phyloP scores from a whole-genome alignment of 208 protist genomes.

The Leishmania amazonensis region DNA sequence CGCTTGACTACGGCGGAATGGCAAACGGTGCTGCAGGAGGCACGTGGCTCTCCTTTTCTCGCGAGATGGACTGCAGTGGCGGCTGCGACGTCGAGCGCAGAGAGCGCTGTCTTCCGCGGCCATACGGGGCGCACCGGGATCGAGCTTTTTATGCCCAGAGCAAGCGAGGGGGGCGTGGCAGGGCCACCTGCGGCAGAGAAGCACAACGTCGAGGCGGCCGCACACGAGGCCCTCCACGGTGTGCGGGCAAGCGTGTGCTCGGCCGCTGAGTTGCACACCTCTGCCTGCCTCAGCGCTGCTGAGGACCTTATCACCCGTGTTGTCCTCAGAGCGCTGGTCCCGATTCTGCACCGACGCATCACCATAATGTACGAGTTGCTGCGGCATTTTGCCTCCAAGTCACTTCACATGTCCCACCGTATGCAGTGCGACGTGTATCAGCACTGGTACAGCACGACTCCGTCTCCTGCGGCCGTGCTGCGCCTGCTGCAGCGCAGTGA shows the following conservation, averaged over 20 bases:
- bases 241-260: conserved; percentile 6
- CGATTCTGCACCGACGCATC: conserved; percentile 61
- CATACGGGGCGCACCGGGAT: not conserved
- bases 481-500: conserved; percentile 55
- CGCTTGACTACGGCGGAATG: conserved; percentile 18
- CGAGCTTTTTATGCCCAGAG: not conserved
- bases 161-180: not conserved
- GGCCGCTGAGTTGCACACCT: conserved; percentile 27
- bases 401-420: conserved; percentile 45
- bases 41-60: conserved; percentile 14
- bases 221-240: not conserved
- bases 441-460: conserved; percentile 58
- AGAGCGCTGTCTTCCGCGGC: not conserved
- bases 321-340: conserved; percentile 50
- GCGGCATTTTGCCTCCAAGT: conserved; percentile 51
- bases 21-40: conserved; percentile 7
- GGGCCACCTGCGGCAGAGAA: not conserved
- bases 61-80: not conserved
- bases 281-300: conserved; percentile 10
- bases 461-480: conserved; percentile 60
- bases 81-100: not conserved
- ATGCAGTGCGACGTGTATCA: conserved; percentile 46
- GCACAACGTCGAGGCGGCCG: not conserved
- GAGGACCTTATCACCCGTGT: conserved; percentile 37
- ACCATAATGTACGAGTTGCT: conserved; percentile 78